Evolutionary conservation across 2,329 filamentous ascomycete genomes (phyloP).

Genomic region (Daldinia sp.): DNA sequence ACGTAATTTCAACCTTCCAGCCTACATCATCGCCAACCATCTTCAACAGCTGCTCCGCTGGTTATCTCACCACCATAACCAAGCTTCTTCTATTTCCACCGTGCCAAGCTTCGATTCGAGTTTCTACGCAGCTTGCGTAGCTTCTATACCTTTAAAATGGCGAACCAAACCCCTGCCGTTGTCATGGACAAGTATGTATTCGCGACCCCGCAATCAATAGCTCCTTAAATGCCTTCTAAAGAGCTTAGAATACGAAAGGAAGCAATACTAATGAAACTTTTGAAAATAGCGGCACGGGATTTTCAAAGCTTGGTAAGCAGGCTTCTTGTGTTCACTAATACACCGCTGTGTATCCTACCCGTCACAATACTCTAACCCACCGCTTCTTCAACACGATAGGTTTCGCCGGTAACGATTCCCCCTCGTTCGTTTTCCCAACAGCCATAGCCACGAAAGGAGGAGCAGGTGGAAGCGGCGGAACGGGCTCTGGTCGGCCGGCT

Average conservation of each 20-base stretch:
- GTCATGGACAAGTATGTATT: conserved; percentile 99
- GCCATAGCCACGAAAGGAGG: conserved; percentile 95
- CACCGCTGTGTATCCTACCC: conserved; percentile 7
- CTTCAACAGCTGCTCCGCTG: conserved; percentile 27
- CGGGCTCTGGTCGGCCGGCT: conserved; percentile 86
- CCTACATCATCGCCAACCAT: conserved; percentile 31
- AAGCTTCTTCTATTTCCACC: not conserved
- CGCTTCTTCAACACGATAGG: conserved; percentile 60
- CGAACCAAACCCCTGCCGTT: conserved; percentile 99
- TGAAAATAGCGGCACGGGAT: conserved; percentile 88
- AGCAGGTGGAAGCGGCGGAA: conserved; percentile 73
- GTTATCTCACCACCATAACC: conserved; percentile 19
- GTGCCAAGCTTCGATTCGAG: not conserved
- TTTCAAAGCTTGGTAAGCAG: conserved; percentile 91
- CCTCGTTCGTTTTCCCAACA: conserved; percentile 98
- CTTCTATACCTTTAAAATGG: conserved; percentile 68
- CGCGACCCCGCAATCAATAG: conserved; percentile 38
- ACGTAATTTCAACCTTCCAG: conserved; percentile 35
- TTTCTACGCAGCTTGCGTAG: conserved; percentile 24
- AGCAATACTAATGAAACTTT: conserved; percentile 51
- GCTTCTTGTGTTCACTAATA: conserved; percentile 6
- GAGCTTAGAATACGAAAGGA: conserved; percentile 10
- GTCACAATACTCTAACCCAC: conserved; percentile 37
- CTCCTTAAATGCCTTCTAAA: conserved; percentile 9
- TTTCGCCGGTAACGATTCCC: conserved; percentile 98